Percentiles rank a stretch among this genome's conserved stretches.
Conservation (phyloP, 2,329 filamentous ascomycete species). For the Neopestalotiopsis sp. region DNA sequence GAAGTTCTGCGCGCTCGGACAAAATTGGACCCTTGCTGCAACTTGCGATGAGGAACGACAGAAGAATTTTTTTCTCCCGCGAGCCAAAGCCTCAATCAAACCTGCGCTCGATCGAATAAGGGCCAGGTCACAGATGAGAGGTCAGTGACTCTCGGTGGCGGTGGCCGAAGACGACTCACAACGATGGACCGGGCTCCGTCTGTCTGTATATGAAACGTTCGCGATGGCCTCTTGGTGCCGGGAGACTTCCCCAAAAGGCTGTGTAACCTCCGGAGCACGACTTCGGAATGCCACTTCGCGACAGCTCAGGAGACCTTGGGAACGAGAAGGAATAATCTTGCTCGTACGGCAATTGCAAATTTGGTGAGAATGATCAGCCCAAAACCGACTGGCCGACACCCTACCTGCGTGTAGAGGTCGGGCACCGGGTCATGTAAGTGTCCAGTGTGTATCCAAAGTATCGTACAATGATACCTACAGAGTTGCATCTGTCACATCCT, state of each 20-base stretch:
- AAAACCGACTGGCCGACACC: too few species aligned
- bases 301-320: not conserved
- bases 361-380: too few species aligned
- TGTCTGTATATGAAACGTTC: conserved; percentile 16
- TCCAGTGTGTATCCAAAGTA: not conserved
- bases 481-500: not conserved
- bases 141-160: not conserved
- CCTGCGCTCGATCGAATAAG: not conserved
- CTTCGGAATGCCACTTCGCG: conserved; percentile 13
- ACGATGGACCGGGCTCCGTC: not conserved
- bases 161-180: not conserved
- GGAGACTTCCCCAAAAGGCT: conserved; percentile 12
- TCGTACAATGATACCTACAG: not conserved
- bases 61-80: not conserved
- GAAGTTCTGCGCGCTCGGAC: conserved; percentile 11
- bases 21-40: conserved; percentile 14
- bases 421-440: not conserved
- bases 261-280: conserved; percentile 16
- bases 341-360: too few species aligned
- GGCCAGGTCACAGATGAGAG: not conserved
- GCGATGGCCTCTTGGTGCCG: not conserved
- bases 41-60: not conserved
- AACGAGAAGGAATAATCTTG: too few species aligned
- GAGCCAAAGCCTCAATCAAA: conserved; percentile 8
- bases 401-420: not conserved